Conservation (phyloP, 345 rosid species). For the Salix udensis region DNA sequence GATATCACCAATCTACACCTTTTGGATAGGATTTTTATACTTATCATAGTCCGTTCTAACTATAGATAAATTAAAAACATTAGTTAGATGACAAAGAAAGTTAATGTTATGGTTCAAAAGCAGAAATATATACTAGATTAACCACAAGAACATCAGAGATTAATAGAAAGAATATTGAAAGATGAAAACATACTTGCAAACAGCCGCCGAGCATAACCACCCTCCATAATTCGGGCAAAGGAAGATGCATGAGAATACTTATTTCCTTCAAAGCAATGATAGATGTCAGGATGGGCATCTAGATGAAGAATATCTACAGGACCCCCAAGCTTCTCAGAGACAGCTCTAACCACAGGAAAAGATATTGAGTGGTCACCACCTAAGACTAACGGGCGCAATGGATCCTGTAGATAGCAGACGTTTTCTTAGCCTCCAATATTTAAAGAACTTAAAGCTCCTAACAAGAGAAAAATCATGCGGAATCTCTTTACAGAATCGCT, state of each 20-base stretch:
- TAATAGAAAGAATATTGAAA: not conserved
- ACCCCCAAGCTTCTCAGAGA: constrained; percentile 93
- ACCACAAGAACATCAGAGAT: not conserved
- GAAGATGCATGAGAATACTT: constrained; percentile 95
- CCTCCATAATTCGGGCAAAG: constrained; percentile 98
- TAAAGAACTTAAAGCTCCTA: not conserved
- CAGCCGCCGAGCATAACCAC: constrained; percentile 84
- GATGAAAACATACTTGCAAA: constrained; percentile 63
- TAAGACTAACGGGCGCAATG: constrained; percentile 77
- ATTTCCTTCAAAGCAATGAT: constrained; percentile 82
- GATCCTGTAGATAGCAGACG: constrained; percentile 43
- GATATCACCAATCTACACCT: not conserved
- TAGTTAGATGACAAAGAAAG: not conserved
- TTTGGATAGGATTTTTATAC: not conserved
- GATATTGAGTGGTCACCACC: constrained; percentile 98
- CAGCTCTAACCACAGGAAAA: constrained; percentile 87
- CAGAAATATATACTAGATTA: not conserved
- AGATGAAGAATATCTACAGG: constrained; percentile 94
- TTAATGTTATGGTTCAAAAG: not conserved
- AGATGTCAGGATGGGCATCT: constrained; percentile 99
- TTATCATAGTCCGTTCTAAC: not conserved
- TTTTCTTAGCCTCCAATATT: not conserved
- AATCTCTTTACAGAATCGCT: not conserved
- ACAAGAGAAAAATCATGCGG: not conserved
- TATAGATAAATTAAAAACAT: too few species aligned